Conservation (phyloP, 2,329 filamentous ascomycete genomes). For the Calonectria henricotiae region DNA sequence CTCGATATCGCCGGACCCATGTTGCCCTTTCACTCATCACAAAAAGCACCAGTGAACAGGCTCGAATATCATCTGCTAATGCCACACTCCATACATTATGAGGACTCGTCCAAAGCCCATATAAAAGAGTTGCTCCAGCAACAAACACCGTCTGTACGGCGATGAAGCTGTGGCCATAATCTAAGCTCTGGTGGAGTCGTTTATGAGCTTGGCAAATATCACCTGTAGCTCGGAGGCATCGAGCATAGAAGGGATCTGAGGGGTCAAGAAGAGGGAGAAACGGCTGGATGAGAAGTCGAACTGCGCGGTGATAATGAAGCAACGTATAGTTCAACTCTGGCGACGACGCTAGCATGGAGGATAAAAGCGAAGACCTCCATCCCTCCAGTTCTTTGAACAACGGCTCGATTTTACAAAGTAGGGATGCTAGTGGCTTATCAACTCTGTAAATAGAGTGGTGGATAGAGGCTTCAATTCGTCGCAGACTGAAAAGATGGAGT, state of each 20-base stretch:
- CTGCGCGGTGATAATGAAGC: slow-evolving; percentile 9
- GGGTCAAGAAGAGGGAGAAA: slow-evolving; percentile 11
- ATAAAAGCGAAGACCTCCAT: slow-evolving; percentile 1
- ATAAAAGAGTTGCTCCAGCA: slow-evolving; percentile 1
- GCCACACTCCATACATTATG: slow-evolving; percentile 5
- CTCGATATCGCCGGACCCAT: slow-evolving; percentile 13
- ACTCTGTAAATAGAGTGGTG: slow-evolving; percentile 12
- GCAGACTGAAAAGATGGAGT: slow-evolving; percentile 9
- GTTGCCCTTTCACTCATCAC: slow-evolving; percentile 16
- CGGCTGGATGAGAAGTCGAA: slow-evolving; percentile 1
- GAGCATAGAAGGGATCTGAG: neutral
- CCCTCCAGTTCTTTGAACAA: neutral
- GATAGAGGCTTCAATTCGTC: slow-evolving; percentile 8
- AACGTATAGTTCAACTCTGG: slow-evolving; percentile 2
- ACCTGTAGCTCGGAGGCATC: slow-evolving; percentile 13
- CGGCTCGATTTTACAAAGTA: neutral
- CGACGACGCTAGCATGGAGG: neutral
- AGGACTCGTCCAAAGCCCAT: slow-evolving; percentile 9
- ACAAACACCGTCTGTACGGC: slow-evolving; percentile 18
- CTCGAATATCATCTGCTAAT: slow-evolving; percentile 13
- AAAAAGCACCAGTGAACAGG: slow-evolving; percentile 13
- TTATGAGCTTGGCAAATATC: slow-evolving; percentile 24
- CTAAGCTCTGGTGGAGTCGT: slow-evolving; percentile 2
- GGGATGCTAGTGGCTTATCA: neutral
- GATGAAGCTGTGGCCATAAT: slow-evolving; percentile 19